Percentiles rank a stretch among this genome's conserved stretches.
Conservation (phyloP, 1,139 yeast genomes). For the Kodamaea derodonti region DNA sequence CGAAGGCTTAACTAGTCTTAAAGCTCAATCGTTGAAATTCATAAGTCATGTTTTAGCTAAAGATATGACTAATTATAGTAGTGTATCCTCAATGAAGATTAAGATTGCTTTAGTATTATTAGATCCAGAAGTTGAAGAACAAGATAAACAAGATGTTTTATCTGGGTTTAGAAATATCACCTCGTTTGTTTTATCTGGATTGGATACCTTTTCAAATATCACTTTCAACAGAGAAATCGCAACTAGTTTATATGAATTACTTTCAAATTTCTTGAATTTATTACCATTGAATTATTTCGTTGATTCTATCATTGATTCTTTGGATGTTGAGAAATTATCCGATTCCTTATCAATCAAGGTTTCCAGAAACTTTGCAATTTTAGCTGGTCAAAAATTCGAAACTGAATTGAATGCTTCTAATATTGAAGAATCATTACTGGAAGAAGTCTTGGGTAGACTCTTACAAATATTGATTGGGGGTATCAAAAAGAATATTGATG, state of each 20-base stretch:
- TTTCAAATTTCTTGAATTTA: conserved; percentile 61
- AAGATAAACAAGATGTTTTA: conserved; percentile 29
- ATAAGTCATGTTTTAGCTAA: conserved; percentile 42
- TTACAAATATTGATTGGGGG: conserved; percentile 49
- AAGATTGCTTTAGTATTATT: conserved; percentile 56
- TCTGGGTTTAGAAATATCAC: conserved; percentile 41
- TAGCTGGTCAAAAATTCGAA: conserved; percentile 69
- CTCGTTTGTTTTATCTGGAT: conserved; percentile 32
- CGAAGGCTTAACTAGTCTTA: conserved; percentile 47
- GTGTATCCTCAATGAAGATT: conserved; percentile 45
- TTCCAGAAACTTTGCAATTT: conserved; percentile 51
- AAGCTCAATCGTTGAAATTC: conserved; percentile 52
- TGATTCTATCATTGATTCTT: conserved; percentile 55
- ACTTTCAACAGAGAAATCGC: conserved; percentile 18
- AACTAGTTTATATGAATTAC: conserved; percentile 38
- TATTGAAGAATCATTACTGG: conserved; percentile 40
- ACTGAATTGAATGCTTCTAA: conserved; percentile 43
- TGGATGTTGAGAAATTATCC: conserved; percentile 42
- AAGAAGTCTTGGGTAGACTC: conserved; percentile 39
- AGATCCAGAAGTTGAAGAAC: conserved; percentile 36
- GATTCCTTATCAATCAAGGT: conserved; percentile 35
- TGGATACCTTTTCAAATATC: conserved; percentile 27
- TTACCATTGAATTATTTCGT: conserved; percentile 76
- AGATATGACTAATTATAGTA: conserved; percentile 41
- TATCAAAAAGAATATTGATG: conserved; percentile 33